These are phyloP conservation scores for Dendrobium huoshanense DNA, from an alignment of 106 monocot species.

Conservation along the genomic window DNA sequence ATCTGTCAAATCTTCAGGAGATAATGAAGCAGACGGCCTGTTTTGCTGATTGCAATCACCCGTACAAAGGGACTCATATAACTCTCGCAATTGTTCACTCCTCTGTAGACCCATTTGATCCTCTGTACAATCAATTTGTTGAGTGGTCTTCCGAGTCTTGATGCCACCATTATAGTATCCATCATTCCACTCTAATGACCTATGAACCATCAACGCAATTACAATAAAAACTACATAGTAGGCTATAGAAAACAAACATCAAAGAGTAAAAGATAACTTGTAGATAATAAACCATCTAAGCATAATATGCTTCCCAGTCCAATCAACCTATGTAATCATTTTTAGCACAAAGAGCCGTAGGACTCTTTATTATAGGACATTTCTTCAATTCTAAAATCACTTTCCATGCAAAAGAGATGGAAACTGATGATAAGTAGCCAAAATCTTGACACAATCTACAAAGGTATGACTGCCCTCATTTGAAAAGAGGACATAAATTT, in stretches of 20 bases:
- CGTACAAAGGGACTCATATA: constrained; percentile 62
- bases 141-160: constrained; percentile 79
- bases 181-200: constrained; percentile 57
- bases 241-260: not conserved
- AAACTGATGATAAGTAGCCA: too few species aligned
- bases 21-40: constrained; percentile 73
- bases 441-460: too few species aligned
- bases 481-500: too few species aligned
- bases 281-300: too few species aligned
- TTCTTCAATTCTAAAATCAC: constrained; percentile 1
- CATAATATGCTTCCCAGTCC: not conserved
- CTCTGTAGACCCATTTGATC: constrained; percentile 70
- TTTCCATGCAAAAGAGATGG: not conserved
- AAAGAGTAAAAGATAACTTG: not conserved
- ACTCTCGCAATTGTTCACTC: constrained; percentile 73
- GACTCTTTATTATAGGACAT: not conserved
- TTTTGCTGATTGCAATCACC: constrained; percentile 56
- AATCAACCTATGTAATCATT: not conserved
- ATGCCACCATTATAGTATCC: constrained; percentile 95
- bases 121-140: constrained; percentile 45
- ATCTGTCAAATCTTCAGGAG: constrained; percentile 83
- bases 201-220: constrained; percentile 11
- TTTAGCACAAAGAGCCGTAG: too few species aligned
- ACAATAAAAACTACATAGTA: not conserved
- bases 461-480: too few species aligned